Evolutionary conservation across 176 grass and related monocot genomes (phyloP), one percentile per base, ranked within the genome.

Genomic region (Cymbopogon citratus): DNA sequence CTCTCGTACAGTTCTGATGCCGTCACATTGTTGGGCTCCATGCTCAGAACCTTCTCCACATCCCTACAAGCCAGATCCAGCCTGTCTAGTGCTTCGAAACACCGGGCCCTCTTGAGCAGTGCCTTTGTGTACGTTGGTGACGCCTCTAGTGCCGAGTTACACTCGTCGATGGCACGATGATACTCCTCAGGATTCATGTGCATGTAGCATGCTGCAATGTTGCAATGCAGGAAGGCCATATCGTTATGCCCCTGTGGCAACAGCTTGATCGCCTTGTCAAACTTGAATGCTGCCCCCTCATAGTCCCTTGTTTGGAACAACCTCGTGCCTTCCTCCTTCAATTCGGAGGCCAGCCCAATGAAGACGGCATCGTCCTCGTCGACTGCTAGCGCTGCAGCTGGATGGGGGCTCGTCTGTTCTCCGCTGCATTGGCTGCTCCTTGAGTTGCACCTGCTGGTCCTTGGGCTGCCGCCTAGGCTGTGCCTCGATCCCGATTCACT

Each of bases 131-230:
- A 85, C 41, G 21, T 91, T 1, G 90, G 93, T 10, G 83, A 88
- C 54, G 86, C 75, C 38, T 92, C 88, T 24, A 96, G 48, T 36
- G 90, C 93, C 29, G 72, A 36, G 63, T 93, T 92, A 23, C 93
- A 96, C 73, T 84, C 80, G 0, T 82, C 75, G 12, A 96, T 84
- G 2, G 93, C 93, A 28, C 73, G 85, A 12, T 93, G 69, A 27
- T 89, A 89, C 23, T 92, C 88, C 71, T 83, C 85, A 0, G 90
- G 93, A 5, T 77, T 74, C 88, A 93, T 93, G 45, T 96, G 88
- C 93, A 96, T 92, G 81, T 87, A 93, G 27, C 93, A 96, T 27
- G 93, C 78, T 9, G 93, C 90, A 16, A 72, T 82, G 72, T 89
- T 96, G 78, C 85, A 86, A 34, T 90, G 93, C 26, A 96, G 84